phyloP scores from a whole-genome alignment of 306 rosid genomes.

The Purshia tridentata region DNA sequence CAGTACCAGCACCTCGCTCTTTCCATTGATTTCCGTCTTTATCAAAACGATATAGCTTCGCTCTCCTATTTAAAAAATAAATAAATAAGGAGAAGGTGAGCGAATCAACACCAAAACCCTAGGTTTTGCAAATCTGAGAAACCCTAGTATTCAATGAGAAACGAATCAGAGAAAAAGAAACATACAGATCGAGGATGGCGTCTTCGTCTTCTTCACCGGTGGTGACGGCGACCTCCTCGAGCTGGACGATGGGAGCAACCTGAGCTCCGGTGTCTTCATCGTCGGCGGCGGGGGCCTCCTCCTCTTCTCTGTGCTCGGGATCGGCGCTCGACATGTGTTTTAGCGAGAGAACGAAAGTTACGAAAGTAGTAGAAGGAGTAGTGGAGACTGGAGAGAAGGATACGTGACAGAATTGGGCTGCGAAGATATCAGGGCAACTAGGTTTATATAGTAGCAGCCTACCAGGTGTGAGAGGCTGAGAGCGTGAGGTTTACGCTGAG shows the following conservation, averaged over 20 bases:
- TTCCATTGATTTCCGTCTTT: conserved; percentile 90
- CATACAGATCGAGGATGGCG: conserved; percentile 74
- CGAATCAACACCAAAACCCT: conserved; percentile 6
- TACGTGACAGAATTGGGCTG: not conserved
- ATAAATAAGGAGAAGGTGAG: not conserved
- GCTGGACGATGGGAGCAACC: conserved; percentile 90
- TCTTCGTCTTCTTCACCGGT: conserved; percentile 89
- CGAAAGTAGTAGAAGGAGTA: not conserved
- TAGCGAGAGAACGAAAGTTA: not conserved
- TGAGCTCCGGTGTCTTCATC: conserved; percentile 99
- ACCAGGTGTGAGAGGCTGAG: too few relatives aligned
- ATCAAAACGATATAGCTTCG: conserved; percentile 93
- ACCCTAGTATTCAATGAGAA: conserved; percentile 1
- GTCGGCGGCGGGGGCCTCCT: conserved; percentile 71
- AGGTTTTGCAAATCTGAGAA: conserved; percentile 2
- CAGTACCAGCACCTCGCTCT: conserved; percentile 87
- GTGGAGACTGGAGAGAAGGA: not conserved
- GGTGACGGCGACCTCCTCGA: conserved; percentile 67
- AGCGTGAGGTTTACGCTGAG: not conserved
- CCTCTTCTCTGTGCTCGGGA: conserved; percentile 82
- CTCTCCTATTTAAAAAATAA: conserved; percentile 40
- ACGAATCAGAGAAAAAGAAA: not conserved
- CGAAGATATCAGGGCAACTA: not conserved
- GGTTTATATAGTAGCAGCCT: conserved; percentile 1
- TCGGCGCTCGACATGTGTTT: conserved; percentile 72